Conservation (phyloP, 176 grass and related monocot species). For the Tuctoria greenei region DNA sequence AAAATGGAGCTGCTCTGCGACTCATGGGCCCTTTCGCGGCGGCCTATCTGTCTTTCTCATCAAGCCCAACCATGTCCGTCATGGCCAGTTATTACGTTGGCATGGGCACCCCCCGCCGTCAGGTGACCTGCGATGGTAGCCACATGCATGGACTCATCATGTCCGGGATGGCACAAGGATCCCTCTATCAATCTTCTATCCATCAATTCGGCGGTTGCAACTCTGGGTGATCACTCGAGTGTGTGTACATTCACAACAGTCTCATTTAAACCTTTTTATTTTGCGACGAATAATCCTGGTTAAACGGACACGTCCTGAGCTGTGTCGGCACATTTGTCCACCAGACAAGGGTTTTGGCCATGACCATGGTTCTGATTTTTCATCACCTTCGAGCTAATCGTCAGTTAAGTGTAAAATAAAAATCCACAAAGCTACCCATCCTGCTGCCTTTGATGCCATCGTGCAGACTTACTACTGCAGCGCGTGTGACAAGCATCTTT, state of each 20-base stretch:
- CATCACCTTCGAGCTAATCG: neutral
- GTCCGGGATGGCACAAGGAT: neutral
- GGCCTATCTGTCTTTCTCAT: neutral
- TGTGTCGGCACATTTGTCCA: neutral
- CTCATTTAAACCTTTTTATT: too few species aligned
- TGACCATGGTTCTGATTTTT: neutral
- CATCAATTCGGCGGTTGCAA: neutral
- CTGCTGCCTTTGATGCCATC: neutral
- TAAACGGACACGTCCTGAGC: neutral
- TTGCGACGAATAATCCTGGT: neutral
- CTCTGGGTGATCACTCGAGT: neutral
- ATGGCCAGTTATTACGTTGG: too few species aligned
- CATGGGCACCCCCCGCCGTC: too few species aligned
- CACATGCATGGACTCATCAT: neutral
- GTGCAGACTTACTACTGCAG: neutral
- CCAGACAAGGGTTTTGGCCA: neutral
- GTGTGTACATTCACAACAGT: too few species aligned
- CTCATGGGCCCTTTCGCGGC: too few species aligned
- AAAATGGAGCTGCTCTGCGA: too few species aligned
- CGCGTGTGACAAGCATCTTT: too few species aligned
- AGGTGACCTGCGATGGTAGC: too few species aligned
- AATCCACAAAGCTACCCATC: neutral
- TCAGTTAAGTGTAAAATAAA: neutral
- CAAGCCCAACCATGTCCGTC: too few species aligned
- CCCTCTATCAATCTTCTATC: too few species aligned